These are phyloP conservation scores for Claviceps digitariae DNA, from an alignment of 2,329 filamentous ascomycete genomes.

Conservation along the genomic window DNA sequence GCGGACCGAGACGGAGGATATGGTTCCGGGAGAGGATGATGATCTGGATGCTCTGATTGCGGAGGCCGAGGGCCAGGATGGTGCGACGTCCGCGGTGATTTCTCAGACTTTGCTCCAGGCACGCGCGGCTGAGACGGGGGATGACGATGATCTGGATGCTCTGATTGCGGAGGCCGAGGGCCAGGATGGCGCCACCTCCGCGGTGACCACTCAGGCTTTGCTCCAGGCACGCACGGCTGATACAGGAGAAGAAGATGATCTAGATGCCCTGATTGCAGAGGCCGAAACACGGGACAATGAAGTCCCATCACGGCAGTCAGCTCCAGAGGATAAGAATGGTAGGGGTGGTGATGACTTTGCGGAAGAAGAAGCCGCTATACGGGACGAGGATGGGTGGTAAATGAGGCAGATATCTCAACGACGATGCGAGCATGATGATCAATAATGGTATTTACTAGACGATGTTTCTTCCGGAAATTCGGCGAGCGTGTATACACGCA, in stretches of 20 bases:
- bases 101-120: neutral
- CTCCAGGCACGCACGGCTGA: neutral
- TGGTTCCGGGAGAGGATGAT: constrained; percentile 18
- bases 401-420: neutral
- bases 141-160: constrained; percentile 36
- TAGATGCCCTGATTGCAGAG: constrained; percentile 39
- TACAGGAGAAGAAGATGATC: constrained; percentile 24
- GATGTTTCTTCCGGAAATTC: too few relatives aligned
- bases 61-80: constrained; percentile 24
- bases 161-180: constrained; percentile 35
- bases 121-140: neutral
- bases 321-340: constrained; percentile 3
- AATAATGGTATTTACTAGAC: too few relatives aligned
- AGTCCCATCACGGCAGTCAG: neutral
- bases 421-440: neutral
- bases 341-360: constrained; percentile 28
- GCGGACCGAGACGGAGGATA: constrained; percentile 19
- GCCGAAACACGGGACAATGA: constrained; percentile 19
- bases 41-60: constrained; percentile 42
- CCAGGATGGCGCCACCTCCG: constrained; percentile 2
- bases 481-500: too few relatives aligned
- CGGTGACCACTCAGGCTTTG: neutral
- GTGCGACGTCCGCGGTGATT: neutral
- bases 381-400: constrained; percentile 43
- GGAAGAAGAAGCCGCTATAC: constrained; percentile 57